A percentile compares a stretch with the other conserved stretches of the same genome.
phyloP scores from a whole-genome alignment of 768 basidiomycete species.

The Leccinum olivaceopallidum region DNA sequence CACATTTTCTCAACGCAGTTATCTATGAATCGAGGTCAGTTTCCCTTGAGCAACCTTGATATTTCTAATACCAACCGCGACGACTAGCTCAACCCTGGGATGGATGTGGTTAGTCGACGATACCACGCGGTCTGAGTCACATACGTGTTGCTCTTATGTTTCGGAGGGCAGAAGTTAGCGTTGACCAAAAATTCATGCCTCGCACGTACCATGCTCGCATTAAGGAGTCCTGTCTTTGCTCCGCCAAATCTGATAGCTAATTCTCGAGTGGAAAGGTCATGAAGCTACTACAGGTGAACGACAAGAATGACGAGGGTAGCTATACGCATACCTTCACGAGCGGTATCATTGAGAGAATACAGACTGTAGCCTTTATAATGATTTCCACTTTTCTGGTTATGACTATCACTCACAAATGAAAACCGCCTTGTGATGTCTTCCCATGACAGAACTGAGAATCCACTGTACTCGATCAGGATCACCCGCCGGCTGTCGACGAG shows the following conservation, averaged over 20 bases:
- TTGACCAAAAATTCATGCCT: not conserved
- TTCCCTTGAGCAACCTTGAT: not conserved
- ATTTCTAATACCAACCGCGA: slow-evolving; percentile 56
- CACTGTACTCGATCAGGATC: slow-evolving; percentile 42
- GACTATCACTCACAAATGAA: slow-evolving; percentile 54
- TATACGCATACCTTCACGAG: slow-evolving; percentile 60
- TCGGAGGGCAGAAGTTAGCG: slow-evolving; percentile 7
- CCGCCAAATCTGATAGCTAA: slow-evolving; percentile 76
- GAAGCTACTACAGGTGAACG: slow-evolving; percentile 46
- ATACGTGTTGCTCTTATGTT: slow-evolving; percentile 63
- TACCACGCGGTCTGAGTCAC: slow-evolving; percentile 26
- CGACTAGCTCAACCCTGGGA: slow-evolving; percentile 60
- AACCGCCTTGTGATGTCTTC: slow-evolving; percentile 51
- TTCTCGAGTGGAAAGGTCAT: slow-evolving; percentile 75
- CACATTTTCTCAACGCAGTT: slow-evolving; percentile 78
- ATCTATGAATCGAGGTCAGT: slow-evolving; percentile 39
- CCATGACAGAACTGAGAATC: slow-evolving; percentile 49
- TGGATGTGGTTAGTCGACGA: not conserved
- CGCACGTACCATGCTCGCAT: slow-evolving; percentile 69
- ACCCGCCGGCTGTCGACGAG: not conserved
- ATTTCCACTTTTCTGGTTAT: not conserved
- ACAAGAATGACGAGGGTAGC: not conserved
- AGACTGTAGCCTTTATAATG: slow-evolving; percentile 42
- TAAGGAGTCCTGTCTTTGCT: slow-evolving; percentile 73
- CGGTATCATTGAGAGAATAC: slow-evolving; percentile 71